phyloP scores from a whole-genome alignment of 2,329 filamentous ascomycete species.

The Aureobasidium sp. region DNA sequence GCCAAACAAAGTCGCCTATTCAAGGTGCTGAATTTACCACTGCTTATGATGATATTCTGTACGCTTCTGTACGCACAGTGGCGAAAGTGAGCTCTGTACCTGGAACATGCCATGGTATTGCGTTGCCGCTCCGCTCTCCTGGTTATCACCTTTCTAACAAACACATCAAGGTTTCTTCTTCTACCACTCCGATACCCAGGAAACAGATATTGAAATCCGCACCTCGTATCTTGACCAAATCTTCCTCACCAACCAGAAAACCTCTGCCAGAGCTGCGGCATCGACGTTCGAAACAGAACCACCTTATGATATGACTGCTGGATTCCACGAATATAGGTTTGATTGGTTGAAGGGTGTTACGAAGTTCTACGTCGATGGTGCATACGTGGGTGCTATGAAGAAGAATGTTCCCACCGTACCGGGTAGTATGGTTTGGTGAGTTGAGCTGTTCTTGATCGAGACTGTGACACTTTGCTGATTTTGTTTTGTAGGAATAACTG shows the following conservation, averaged over 20 bases:
- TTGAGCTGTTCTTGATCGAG: not conserved
- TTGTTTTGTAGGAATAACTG: slow-evolving; percentile 29
- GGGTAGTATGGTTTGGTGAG: slow-evolving; percentile 54
- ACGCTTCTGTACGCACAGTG: slow-evolving; percentile 60
- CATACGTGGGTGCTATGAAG: slow-evolving; percentile 46
- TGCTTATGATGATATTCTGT: slow-evolving; percentile 52
- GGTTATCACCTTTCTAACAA: not conserved
- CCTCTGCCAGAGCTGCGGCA: slow-evolving; percentile 51
- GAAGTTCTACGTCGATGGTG: slow-evolving; percentile 59
- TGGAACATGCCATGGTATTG: slow-evolving; percentile 56
- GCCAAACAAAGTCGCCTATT: not conserved
- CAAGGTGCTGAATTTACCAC: slow-evolving; percentile 53
- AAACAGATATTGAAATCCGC: slow-evolving; percentile 62
- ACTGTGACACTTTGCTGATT: not conserved
- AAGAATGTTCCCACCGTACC: slow-evolving; percentile 41
- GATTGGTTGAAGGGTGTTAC: slow-evolving; percentile 58
- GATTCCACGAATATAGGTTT: slow-evolving; percentile 73
- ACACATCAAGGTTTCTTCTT: slow-evolving; percentile 55
- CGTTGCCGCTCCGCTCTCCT: not conserved
- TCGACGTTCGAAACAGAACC: slow-evolving; percentile 53
- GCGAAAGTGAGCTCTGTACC: slow-evolving; percentile 53
- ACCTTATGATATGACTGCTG: slow-evolving; percentile 52
- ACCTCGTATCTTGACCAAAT: slow-evolving; percentile 1
- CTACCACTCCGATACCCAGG: slow-evolving; percentile 70
- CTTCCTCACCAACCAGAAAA: slow-evolving; percentile 48